Percentiles rank a stretch among this genome's conserved stretches.
These are phyloP conservation scores for Discostella pseudostelligera DNA, from an alignment of 108 stramenopile genomes.

Conservation along the genomic window DNA sequence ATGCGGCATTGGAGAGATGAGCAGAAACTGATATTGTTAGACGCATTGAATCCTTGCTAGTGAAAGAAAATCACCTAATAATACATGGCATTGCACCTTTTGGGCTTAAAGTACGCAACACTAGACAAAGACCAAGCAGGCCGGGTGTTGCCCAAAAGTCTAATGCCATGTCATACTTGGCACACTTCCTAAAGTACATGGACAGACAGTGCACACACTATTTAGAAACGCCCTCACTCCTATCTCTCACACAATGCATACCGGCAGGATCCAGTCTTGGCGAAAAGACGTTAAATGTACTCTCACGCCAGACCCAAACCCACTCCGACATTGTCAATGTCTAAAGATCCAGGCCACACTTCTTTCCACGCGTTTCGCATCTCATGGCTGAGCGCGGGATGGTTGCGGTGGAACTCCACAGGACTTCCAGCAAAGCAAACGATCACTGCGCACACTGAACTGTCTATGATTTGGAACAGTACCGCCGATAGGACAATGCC, in stretches of 20 bases:
- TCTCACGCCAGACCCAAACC: no score
- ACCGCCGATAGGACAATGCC: slow-evolving; percentile 76
- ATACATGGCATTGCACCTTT: background rate
- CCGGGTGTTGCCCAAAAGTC: no score
- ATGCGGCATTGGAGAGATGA: slow-evolving; percentile 72
- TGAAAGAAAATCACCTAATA: background rate
- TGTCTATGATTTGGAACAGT: slow-evolving; percentile 71
- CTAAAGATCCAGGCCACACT: slow-evolving; percentile 87
- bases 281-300: no score
- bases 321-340: slow-evolving; percentile 29
- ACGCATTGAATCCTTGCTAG: background rate
- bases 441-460: slow-evolving; percentile 85
- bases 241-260: no score
- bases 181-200: no score
- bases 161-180: no score
- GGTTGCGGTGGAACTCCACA: slow-evolving; percentile 78
- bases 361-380: slow-evolving; percentile 83
- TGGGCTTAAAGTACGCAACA: no score
- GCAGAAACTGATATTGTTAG: background rate
- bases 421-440: slow-evolving; percentile 90
- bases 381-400: slow-evolving; percentile 78
- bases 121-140: no score
- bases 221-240: no score
- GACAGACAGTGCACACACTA: no score
- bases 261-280: no score